Base-by-base conservation (phyloP, 805 yeast species). In the Barnettozyma sucrosica region DNA sequence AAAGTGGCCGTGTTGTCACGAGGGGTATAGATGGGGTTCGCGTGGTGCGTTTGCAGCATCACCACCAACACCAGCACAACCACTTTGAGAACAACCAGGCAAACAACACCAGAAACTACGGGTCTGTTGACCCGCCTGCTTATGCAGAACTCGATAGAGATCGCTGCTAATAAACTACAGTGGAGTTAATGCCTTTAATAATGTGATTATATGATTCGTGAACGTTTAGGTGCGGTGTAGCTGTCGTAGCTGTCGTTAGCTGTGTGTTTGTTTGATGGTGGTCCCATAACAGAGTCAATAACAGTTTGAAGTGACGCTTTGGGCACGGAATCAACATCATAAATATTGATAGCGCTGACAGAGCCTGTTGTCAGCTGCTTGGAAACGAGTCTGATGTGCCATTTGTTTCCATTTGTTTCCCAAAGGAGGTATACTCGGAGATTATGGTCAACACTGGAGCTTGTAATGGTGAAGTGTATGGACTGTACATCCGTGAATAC, bases 1-100 rank as follows among this genome's bases (percentile, higher is more conserved):
- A 64, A 49, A 26, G 55, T 28, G 47, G 47, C 1, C 60, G 57
- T 41, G 36, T 45, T 7, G 54, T 54, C 21, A 43, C 48, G n/a
- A 32, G 50, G 19, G 53, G 43, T 13, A 46, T 45, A 2, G 38
- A 38, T 18, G 50, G 43, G 23, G 36, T 47, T 11, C 32, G 46
- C 8, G 46, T 47, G 13, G 36, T 45, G 28, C 41, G 41, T 21
- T 10, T 37, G 4, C 41, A 36, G 25, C 20, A 43, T 19, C 25
- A 44, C 23, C 45, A 42, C 25, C 14, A 37, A 4, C 47, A 45
- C 24, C 33, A 20, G 20, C 33, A 39, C 26, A 34, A 44, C 43
- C 51, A 39, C 37, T 13, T 21, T 28, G 43, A 45, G 18, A 16
- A 26, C n/a, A 41, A 40, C n/a, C 32, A 28, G n/a, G 33, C 13